These are phyloP conservation scores for Podaxis sp. DNA, from an alignment of 768 basidiomycete genomes.

Conservation along the genomic window DNA sequence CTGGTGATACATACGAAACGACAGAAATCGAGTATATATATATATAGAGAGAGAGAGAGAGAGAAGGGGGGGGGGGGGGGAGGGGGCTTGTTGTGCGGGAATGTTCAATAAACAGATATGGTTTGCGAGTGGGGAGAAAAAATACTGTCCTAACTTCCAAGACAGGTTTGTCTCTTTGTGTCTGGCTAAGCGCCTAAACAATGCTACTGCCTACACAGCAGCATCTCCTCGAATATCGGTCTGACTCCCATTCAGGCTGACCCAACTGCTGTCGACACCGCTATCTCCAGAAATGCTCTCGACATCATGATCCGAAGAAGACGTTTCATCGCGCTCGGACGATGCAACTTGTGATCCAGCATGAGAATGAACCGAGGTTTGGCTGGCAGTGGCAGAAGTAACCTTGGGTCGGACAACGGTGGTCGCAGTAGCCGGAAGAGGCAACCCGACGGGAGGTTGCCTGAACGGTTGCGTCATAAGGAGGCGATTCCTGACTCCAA, in stretches of 20 bases:
- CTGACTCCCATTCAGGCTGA: constrained; percentile 43
- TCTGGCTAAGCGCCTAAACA: not conserved
- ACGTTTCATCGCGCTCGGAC: constrained; percentile 35
- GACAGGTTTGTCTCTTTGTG: not conserved
- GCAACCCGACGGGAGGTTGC: constrained; percentile 26
- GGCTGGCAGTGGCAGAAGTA: constrained; percentile 8
- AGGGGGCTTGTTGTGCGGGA: not conserved
- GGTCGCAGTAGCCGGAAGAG: constrained; percentile 18
- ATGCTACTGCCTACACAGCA: not conserved
- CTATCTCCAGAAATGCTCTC: constrained; percentile 58
- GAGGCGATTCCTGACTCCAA: constrained; percentile 58
- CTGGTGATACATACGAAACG: not conserved
- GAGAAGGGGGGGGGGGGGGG: no score
- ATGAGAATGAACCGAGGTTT: not conserved
- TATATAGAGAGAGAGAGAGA: no score
- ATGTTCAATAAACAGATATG: constrained; percentile 5
- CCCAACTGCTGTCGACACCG: constrained; percentile 58
- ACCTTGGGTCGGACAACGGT: constrained; percentile 9
- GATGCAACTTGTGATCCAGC: constrained; percentile 12
- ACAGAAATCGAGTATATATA: not conserved
- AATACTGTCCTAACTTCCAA: not conserved
- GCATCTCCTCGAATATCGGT: not conserved
- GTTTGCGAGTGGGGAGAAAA: not conserved
- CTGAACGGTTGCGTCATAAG: constrained; percentile 46
- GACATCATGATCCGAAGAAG: constrained; percentile 61